Base-by-base conservation (phyloP, 257 asterid genomes). In the Nyctanthes arbortristis region DNA sequence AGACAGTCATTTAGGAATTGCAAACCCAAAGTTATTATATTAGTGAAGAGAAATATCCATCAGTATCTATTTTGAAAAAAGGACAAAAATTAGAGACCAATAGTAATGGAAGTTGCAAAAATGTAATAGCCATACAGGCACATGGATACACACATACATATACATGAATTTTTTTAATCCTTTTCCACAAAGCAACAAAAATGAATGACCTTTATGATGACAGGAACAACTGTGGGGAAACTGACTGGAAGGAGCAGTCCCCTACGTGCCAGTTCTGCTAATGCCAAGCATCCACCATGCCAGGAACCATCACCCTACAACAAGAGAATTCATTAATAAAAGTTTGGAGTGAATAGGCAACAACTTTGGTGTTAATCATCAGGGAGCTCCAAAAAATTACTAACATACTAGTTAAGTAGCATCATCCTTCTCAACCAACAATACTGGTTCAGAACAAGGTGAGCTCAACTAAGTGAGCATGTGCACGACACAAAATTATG, bases 201-300 rank as follows among this genome's bases (percentile, higher is more conserved):
- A 29, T 8, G 30, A 65, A 37, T 35, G 52, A 87, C 99, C 95
- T 93, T 89, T 77, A 86, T 81, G 63, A 93, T 88, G 72, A 93
- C 91, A 58, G 97, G 97, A 70, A 88, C 84, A 81, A 93, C 96
- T 86, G 89, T 89, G 66, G 87, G 87, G 78, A 93, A 87, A 77
- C 89, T 91, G 73, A 80, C 67, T 70, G 99, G 97, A 54, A 93
- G 76, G 71, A 93, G 92, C 77, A 93, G 81, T 69, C 99, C 99
- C 84, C 99, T 82, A 65, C 96, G 97, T 63, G 97, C 95, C 83
- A 93, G 82, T 82, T 93, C 99, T 69, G 97, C 99, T 82, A 91
- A 77, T 59, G 99, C 97, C 82, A 93, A 89, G 84, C 97, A 93
- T 60, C 99, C 99, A 76, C 99, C 99, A 57, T 93, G 99, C 99